These are phyloP conservation scores for Phytopythium oedochilum DNA, from an alignment of 352 stramenopile species.

Conservation along the genomic window DNA sequence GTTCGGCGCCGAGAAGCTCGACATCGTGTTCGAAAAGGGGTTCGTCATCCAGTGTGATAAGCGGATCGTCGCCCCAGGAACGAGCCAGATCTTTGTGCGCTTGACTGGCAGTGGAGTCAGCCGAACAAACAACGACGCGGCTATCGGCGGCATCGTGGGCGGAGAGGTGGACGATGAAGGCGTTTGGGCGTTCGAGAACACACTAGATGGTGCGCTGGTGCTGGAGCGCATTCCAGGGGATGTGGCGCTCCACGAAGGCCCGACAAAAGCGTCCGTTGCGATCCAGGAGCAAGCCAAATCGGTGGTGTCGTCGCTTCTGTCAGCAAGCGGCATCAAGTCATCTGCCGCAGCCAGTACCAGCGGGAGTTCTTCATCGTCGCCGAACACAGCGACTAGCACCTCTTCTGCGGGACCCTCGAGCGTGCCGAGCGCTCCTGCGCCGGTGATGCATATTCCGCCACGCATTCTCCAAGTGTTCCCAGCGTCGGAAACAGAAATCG, in stretches of 20 bases:
- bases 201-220: constrained; percentile 44
- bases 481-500: constrained; percentile 51
- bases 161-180: constrained; percentile 25
- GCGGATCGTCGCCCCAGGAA: constrained; percentile 48
- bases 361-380: constrained; percentile 11
- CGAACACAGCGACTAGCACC: constrained; percentile 11
- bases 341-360: constrained; percentile 1
- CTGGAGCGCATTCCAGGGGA: constrained; percentile 53
- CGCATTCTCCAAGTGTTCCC: constrained; percentile 52
- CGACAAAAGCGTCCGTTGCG: constrained; percentile 15
- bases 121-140: constrained; percentile 8
- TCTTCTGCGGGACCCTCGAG: not conserved
- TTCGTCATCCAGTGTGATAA: constrained; percentile 45
- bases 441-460: constrained; percentile 27
- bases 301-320: constrained; percentile 58
- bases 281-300: constrained; percentile 72
- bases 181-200: constrained; percentile 68
- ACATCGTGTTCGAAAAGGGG: constrained; percentile 48
- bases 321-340: constrained; percentile 32
- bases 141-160: constrained; percentile 1
- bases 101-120: constrained; percentile 11
- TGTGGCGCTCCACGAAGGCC: constrained; percentile 19
- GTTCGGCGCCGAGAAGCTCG: constrained; percentile 48
- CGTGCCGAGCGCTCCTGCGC: not conserved
- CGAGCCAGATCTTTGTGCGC: constrained; percentile 65